Evolutionary conservation across 345 rosid genomes (phyloP), one percentile per base, ranked within the genome.

Genomic region (Citrus trifoliata): DNA sequence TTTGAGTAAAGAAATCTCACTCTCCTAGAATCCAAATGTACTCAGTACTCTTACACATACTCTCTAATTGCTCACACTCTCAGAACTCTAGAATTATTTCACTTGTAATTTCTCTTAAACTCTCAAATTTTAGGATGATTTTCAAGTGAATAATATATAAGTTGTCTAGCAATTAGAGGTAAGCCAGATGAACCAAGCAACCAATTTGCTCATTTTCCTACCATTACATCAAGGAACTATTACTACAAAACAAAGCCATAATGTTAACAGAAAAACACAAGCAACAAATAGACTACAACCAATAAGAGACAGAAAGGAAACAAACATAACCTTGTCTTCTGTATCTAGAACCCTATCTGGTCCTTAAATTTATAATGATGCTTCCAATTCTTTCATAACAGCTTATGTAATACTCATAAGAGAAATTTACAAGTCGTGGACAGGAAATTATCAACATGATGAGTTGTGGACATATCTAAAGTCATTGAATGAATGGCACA

Each of bases 141-240:
- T 32, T 5, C 42, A 38, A 10, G 42, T 8, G 10, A 38, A 7
- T 38, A 10, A 53, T 72, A n/a, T 37, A 65, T 21, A 7, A 66
- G 93, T 83, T 95, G 98, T 83, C 89, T 88, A 72, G 95, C 98
- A 75, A 94, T 87, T 35, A 89, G 80, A 1, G 98, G 96, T 84
- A 94, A 88, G 77, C 98, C 97, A 42, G 97, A 89, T 71, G 97
- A 84, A 78, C 93, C 84, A 46, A 92, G 98, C 81, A 94, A 89
- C 53, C 96, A 89, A 85, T 94, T 92, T 40, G 98, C 96, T 79
- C 97, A 94, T 84, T 94, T 94, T 73, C 98, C 96, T 94, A 86
- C 76, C 76, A 73, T 66, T 25, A 85, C 37, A 71, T 18, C 62
- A 42, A 72, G 18, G 64, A 51, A 24, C 25, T 32, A 55, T 79